phyloP scores from a whole-genome alignment of 176 grass and related monocot genomes.

The Luzula sylvatica region DNA sequence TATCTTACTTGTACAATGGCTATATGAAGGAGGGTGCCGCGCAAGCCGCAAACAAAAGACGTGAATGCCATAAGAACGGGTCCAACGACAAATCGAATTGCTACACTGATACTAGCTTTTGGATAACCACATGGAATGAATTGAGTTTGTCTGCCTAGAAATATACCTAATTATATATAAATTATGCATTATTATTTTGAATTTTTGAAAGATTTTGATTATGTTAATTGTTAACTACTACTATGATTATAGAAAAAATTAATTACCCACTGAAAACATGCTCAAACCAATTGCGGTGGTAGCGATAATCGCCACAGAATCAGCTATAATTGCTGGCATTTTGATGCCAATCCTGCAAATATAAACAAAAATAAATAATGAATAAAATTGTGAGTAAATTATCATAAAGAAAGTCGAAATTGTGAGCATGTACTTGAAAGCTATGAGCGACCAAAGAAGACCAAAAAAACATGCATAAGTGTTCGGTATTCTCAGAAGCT shows the following conservation, averaged over 20 bases:
- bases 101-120: constrained; percentile 42
- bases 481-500: constrained; percentile 55
- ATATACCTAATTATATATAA: constrained; percentile 50
- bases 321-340: constrained; percentile 53
- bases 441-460: constrained; percentile 61
- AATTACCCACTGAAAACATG: constrained; percentile 73
- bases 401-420: not conserved
- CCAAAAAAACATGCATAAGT: constrained; percentile 77
- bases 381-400: too few species aligned
- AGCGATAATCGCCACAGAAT: constrained; percentile 47
- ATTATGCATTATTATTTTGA: not conserved
- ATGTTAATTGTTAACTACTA: not conserved
- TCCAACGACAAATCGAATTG: constrained; percentile 50
- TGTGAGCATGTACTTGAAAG: constrained; percentile 46
- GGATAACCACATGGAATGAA: constrained; percentile 71
- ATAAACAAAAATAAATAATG: not conserved
- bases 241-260: not conserved
- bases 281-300: constrained; percentile 61
- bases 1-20: constrained; percentile 52
- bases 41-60: constrained; percentile 49
- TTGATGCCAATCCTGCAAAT: constrained; percentile 43
- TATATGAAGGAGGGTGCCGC: constrained; percentile 50
- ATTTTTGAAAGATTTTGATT: not conserved
- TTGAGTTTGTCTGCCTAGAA: constrained; percentile 51
- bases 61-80: constrained; percentile 48